A percentile compares a stretch with the other conserved stretches of the same genome.
These are phyloP conservation scores for Candida parachauliodes DNA, from an alignment of 805 yeast genomes.

Conservation along the genomic window DNA sequence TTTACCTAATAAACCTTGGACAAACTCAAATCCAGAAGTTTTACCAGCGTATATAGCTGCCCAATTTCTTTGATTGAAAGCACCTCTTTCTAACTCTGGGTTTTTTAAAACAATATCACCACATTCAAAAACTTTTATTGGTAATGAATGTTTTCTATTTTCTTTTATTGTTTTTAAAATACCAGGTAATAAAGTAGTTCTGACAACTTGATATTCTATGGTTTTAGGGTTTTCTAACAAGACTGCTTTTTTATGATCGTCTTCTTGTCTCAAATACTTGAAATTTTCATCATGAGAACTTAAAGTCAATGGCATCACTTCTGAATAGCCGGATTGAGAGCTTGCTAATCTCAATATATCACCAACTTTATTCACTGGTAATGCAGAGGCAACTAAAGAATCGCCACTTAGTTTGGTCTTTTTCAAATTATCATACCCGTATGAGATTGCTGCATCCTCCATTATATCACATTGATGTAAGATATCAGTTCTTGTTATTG, in stretches of 20 bases:
- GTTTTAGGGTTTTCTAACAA: constrained; percentile 96
- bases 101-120: constrained; percentile 94
- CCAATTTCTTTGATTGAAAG: constrained; percentile 91
- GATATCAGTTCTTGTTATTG: constrained; percentile 93
- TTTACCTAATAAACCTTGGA: constrained; percentile 92
- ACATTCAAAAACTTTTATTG: constrained; percentile 90
- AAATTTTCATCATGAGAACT: constrained; percentile 98
- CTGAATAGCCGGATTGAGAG: constrained; percentile 93
- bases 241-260: constrained; percentile 77
- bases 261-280: constrained; percentile 70
- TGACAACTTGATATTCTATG: constrained; percentile 92
- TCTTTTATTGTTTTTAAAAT: constrained; percentile 91
- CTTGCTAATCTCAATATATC: constrained; percentile 89
- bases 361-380: constrained; percentile 85
- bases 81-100: constrained; percentile 75
- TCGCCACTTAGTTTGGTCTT: constrained; percentile 69
- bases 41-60: constrained; percentile 93
- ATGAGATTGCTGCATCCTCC: constrained; percentile 97
- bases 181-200: constrained; percentile 94
- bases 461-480: constrained; percentile 96
- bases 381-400: constrained; percentile 78
- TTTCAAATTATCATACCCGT: constrained; percentile 86
- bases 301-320: constrained; percentile 91
- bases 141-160: constrained; percentile 92
- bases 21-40: constrained; percentile 89